Evolutionary conservation across 2,329 filamentous ascomycete species (phyloP), one percentile per base, ranked within the genome.

Genomic region (Aspergillus quadricinctus): DNA sequence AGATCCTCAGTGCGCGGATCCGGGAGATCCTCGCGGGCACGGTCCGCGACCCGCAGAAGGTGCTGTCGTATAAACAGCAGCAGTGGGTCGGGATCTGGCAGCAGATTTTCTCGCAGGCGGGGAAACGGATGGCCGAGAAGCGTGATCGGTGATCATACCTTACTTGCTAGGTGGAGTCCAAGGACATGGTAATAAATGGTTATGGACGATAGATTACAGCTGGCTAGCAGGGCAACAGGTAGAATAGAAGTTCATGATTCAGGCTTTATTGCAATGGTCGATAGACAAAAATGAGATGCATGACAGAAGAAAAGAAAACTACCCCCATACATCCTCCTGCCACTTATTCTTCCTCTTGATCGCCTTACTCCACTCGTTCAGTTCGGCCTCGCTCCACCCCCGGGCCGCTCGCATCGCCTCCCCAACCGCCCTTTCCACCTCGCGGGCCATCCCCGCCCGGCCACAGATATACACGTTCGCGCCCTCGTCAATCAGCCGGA

Each of bases 31-130:
- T 96, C 49, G 84, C 84, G 0, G 81, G 83, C 29, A 82, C 84
- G 23, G 92, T 95, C 77, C 70, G 71, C 19, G 71, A 71, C 37
- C 77, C 77, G 11, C 73, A 74, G 35, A 72, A 67, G 45, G 62
- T 64, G 19, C 61, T 78, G 9, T 71, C 87, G 0, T 77, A 82
- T 25, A 86, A 88, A 67, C 87, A 91, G 64, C 83, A 86, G 71
- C 84, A 84, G 65, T 91, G 88, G 88, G 76, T 92, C 51, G 86
- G 88, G 53, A 78, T 89, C 27, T 92, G 87, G 87, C 86, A 90
- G 72, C 80, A 79, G 53, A 81, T 92, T 4, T 90, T 90, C 65
- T 77, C 79, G 17, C 66, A 65, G 52, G 68, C 63, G 43, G 64
- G 60, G 41, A 68, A 69, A 55, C 59, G 65, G 25, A 56, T 37